Evolutionary conservation across 176 grass and related monocot species (phyloP).

Genomic region (Oropetium thomaeum): DNA sequence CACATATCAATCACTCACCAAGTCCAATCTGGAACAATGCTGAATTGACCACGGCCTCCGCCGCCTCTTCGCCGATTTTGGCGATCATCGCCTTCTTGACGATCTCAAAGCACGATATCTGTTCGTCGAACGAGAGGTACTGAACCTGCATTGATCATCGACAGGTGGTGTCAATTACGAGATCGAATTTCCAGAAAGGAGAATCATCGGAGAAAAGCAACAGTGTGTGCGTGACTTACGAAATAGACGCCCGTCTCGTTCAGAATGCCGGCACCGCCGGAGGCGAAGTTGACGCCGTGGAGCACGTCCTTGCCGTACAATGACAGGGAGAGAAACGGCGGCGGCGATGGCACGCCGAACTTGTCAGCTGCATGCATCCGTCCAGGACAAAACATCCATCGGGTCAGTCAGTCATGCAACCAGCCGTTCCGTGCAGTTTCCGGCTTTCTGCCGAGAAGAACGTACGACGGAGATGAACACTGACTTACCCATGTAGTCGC

Average conservation of each 20-base stretch:
- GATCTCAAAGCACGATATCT: slow-evolving; percentile 67
- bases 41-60: slow-evolving; percentile 57
- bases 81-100: slow-evolving; percentile 57
- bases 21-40: slow-evolving; percentile 71
- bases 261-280: slow-evolving; percentile 86
- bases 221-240: slow-evolving; percentile 33
- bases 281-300: slow-evolving; percentile 78
- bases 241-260: slow-evolving; percentile 96
- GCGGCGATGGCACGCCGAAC: slow-evolving; percentile 57
- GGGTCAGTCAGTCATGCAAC: neutral
- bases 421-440: neutral
- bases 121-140: slow-evolving; percentile 86
- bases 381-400: neutral
- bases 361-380: slow-evolving; percentile 57
- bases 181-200: neutral
- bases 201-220: neutral
- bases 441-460: too few species aligned
- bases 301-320: slow-evolving; percentile 52
- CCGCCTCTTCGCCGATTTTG: slow-evolving; percentile 57
- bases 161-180: too few species aligned
- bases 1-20: slow-evolving; percentile 37
- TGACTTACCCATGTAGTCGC: slow-evolving; percentile 89
- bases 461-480: too few species aligned
- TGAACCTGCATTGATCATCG: slow-evolving; percentile 53
- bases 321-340: slow-evolving; percentile 74